Conservation (phyloP, 129 eudicot species). For the Centella asiatica region DNA sequence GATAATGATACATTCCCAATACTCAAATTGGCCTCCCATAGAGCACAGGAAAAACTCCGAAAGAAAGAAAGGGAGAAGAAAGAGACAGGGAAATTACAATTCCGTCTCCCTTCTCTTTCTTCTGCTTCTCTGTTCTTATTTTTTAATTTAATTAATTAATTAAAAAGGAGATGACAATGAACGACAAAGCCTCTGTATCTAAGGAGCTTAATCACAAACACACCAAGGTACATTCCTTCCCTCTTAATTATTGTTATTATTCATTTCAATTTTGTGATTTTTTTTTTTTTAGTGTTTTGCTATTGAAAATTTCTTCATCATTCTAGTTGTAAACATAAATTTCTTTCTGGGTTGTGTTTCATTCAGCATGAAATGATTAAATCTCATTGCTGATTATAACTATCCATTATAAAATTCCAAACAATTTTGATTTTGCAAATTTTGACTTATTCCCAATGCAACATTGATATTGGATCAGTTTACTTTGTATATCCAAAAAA, state of each 20-base stretch:
- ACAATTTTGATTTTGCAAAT: no score
- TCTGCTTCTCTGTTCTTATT: neutral
- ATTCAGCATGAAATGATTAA: no score
- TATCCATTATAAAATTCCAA: no score
- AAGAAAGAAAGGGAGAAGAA: neutral
- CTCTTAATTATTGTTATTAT: neutral
- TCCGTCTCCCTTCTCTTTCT: constrained; percentile 9
- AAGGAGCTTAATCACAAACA: constrained; percentile 71
- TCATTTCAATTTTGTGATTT: neutral
- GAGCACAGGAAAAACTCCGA: neutral
- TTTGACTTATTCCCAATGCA: no score
- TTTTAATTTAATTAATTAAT: no score
- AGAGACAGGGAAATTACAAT: constrained; percentile 11
- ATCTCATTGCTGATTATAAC: no score
- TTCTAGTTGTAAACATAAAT: no score
- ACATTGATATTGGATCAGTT: no score
- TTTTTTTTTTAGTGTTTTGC: no score
- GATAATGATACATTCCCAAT: neutral
- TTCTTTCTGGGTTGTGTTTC: no score
- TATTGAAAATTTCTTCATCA: no score
- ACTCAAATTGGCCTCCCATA: neutral
- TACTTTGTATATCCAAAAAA: no score
- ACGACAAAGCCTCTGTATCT: constrained; percentile 61
- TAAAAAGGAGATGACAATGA: constrained; percentile 30
- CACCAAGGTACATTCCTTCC: constrained; percentile 31